A percentile compares a stretch with the other conserved stretches of the same genome.
phyloP scores from a whole-genome alignment of 2,329 filamentous ascomycete species.

The Fusarium staphyleae region DNA sequence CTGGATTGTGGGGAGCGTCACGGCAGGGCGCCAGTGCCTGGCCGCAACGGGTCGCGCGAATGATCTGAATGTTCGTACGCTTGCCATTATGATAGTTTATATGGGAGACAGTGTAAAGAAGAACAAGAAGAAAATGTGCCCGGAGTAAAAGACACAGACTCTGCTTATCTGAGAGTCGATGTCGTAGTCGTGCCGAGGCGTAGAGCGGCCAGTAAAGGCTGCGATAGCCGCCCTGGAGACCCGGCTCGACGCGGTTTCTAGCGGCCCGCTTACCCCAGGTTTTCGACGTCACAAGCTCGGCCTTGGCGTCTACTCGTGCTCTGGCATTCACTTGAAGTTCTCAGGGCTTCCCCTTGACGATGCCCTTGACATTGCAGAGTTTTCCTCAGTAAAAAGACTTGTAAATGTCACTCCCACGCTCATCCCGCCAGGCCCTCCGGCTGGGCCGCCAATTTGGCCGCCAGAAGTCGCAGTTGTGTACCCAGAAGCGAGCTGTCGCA shows the following conservation, averaged over 20 bases:
- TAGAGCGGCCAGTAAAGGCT: slow-evolving; percentile 32
- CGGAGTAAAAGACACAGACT: not conserved
- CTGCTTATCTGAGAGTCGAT: slow-evolving; percentile 9
- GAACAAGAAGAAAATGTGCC: not conserved
- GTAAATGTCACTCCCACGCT: slow-evolving; percentile 57
- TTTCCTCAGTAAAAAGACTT: slow-evolving; percentile 5
- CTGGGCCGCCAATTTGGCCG: slow-evolving; percentile 44
- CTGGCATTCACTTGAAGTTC: slow-evolving; percentile 22
- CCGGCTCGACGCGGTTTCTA: slow-evolving; percentile 35
- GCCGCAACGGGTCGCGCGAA: slow-evolving; percentile 45
- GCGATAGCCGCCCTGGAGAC: slow-evolving; percentile 19
- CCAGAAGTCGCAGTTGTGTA: slow-evolving; percentile 46
- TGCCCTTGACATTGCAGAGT: slow-evolving; percentile 6
- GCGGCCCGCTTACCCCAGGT: slow-evolving; percentile 40
- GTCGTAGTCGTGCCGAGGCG: slow-evolving; percentile 28
- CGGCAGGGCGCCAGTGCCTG: slow-evolving; percentile 35
- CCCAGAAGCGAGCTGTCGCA: slow-evolving; percentile 60
- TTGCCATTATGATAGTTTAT: slow-evolving; percentile 48
- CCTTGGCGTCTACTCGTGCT: slow-evolving; percentile 24
- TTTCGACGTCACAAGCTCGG: slow-evolving; percentile 43
- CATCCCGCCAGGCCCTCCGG: slow-evolving; percentile 56
- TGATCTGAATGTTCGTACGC: slow-evolving; percentile 48
- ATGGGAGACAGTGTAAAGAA: not conserved
- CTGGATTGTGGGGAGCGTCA: slow-evolving; percentile 49
- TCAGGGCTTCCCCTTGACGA: slow-evolving; percentile 14